A percentile compares a stretch with the other conserved stretches of the same genome.
phyloP scores from a whole-genome alignment of 2,329 filamentous ascomycete genomes.

The Furcasterigmium furcatum region DNA sequence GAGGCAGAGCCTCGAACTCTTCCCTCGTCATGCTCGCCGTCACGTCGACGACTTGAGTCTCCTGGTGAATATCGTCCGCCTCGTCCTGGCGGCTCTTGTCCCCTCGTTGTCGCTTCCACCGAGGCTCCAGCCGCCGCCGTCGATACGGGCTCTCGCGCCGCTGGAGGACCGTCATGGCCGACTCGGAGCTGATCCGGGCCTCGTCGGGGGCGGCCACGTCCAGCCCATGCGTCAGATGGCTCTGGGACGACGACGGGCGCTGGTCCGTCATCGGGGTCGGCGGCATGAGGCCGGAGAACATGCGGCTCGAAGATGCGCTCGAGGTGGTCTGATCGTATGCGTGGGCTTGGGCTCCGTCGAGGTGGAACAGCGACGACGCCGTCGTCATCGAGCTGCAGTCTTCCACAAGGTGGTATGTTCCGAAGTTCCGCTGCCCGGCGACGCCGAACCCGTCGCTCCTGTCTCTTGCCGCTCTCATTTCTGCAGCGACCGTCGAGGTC shows the following conservation, averaged over 20 bases:
- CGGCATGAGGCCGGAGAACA: neutral
- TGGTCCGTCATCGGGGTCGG: neutral
- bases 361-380: slow-evolving; percentile 1
- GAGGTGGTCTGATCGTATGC: neutral
- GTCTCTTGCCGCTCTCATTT: too few relatives aligned
- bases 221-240: neutral
- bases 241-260: neutral
- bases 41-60: neutral
- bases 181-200: slow-evolving; percentile 1
- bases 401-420: neutral
- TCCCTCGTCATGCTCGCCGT: slow-evolving; percentile 27
- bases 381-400: slow-evolving; percentile 2
- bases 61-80: too few relatives aligned
- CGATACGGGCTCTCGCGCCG: too few relatives aligned
- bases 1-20: slow-evolving; percentile 49
- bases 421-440: too few relatives aligned
- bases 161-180: slow-evolving; percentile 2
- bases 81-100: too few relatives aligned
- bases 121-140: too few relatives aligned
- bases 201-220: neutral
- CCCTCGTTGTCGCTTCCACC: too few relatives aligned
- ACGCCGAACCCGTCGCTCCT: too few relatives aligned
- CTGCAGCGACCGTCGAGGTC: too few relatives aligned
- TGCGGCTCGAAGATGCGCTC: neutral
- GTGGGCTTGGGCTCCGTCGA: neutral